Conservation (phyloP, 2,329 filamentous ascomycete species). For the Botryotinia narcissicola region DNA sequence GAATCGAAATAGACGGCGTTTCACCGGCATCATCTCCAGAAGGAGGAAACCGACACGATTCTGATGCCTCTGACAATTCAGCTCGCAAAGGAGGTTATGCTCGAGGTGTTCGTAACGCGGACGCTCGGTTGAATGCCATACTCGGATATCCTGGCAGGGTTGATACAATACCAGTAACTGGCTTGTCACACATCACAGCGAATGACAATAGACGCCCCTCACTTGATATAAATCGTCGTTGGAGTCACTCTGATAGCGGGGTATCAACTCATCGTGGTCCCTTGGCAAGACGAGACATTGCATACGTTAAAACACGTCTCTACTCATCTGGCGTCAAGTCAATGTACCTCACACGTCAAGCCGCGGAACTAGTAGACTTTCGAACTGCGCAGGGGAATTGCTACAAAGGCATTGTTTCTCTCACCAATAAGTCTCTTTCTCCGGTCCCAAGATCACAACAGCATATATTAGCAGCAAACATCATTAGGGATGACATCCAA, state of each 20-base stretch:
- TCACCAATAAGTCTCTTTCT: slow-evolving; percentile 24
- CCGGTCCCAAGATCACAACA: slow-evolving; percentile 33
- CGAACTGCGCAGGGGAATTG: slow-evolving; percentile 21
- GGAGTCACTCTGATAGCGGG: slow-evolving; percentile 51
- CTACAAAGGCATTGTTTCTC: slow-evolving; percentile 31
- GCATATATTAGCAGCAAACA: slow-evolving; percentile 51
- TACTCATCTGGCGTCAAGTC: slow-evolving; percentile 88
- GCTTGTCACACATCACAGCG: slow-evolving; percentile 43
- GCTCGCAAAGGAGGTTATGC: slow-evolving; percentile 30
- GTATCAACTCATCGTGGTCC: slow-evolving; percentile 41
- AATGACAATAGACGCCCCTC: slow-evolving; percentile 29
- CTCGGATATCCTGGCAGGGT: slow-evolving; percentile 38
- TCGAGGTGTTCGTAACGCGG: slow-evolving; percentile 29
- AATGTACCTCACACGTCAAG: slow-evolving; percentile 69
- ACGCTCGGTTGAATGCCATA: slow-evolving; percentile 39
- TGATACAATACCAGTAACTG: slow-evolving; percentile 45
- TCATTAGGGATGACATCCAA: slow-evolving; percentile 48
- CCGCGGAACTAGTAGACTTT: slow-evolving; percentile 40
- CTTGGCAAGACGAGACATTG: slow-evolving; percentile 70
- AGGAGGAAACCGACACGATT: slow-evolving; percentile 24
- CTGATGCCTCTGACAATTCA: slow-evolving; percentile 35
- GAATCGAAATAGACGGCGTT: slow-evolving; percentile 46
- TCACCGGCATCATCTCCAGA: slow-evolving; percentile 38
- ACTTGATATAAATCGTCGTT: slow-evolving; percentile 42
- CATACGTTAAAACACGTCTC: slow-evolving; percentile 72